These are phyloP conservation scores for Cichorium intybus DNA, from an alignment of 140 eudicot genomes.

Conservation along the genomic window DNA sequence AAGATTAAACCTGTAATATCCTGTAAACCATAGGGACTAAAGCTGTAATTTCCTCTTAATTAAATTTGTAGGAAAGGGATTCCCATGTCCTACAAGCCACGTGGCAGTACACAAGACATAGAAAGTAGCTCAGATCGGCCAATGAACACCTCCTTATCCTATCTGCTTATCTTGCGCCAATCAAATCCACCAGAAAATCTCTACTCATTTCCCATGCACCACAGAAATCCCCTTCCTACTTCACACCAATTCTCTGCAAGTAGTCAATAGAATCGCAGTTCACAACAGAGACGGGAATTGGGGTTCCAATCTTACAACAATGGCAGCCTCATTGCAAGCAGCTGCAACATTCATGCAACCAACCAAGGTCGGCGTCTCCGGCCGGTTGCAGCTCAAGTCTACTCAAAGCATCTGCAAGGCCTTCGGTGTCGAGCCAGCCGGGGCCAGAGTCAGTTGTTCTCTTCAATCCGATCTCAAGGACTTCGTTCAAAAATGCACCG, in stretches of 20 bases:
- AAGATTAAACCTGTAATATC: too few species aligned
- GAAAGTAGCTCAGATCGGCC: constrained; percentile 25
- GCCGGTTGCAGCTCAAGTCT: constrained; percentile 55
- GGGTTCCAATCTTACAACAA: constrained; percentile 26
- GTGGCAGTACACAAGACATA: constrained; percentile 33
- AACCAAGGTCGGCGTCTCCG: constrained; percentile 51
- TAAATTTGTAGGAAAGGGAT: neutral
- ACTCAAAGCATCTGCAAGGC: constrained; percentile 60
- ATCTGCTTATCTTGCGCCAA: constrained; percentile 51
- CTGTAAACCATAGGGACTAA: too few species aligned
- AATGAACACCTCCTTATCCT: constrained; percentile 66
- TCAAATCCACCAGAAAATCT: constrained; percentile 29
- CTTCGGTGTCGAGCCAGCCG: constrained; percentile 54
- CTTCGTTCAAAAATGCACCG: constrained; percentile 66
- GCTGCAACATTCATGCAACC: constrained; percentile 86
- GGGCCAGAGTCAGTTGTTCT: constrained; percentile 57
- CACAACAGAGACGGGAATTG: constrained; percentile 16
- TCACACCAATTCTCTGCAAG: constrained; percentile 22
- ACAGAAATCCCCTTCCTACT: constrained; percentile 38
- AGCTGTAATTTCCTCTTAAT: too few species aligned
- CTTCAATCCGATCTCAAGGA: constrained; percentile 76
- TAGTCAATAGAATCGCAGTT: constrained; percentile 13
- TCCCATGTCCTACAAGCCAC: constrained; percentile 19
- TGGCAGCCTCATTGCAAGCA: constrained; percentile 89
- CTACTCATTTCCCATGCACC: constrained; percentile 24